These are phyloP conservation scores for Cordyceps sp. DNA, from an alignment of 2,329 filamentous ascomycete species.

Conservation along the genomic window DNA sequence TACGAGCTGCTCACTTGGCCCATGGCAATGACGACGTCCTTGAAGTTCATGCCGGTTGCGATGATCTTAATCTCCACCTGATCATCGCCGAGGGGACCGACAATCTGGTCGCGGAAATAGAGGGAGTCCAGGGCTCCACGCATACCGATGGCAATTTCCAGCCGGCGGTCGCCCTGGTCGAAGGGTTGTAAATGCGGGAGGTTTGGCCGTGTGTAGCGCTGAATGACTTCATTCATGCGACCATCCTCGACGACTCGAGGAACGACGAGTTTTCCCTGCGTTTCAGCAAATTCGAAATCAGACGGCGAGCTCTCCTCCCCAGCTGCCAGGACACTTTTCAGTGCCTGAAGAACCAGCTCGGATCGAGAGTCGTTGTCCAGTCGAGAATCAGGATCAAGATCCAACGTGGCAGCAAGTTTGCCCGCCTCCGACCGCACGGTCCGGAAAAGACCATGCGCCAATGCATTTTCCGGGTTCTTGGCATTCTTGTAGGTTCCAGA, in stretches of 20 bases:
- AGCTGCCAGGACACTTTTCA: constrained; percentile 7
- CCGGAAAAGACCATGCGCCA: constrained; percentile 27
- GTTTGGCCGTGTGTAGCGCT: constrained; percentile 9
- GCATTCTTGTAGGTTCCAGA: constrained; percentile 20
- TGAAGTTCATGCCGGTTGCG: constrained; percentile 26
- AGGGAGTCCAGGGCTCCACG: constrained; percentile 20
- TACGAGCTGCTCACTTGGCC: constrained; percentile 17
- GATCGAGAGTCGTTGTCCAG: constrained; percentile 13
- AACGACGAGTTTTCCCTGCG: constrained; percentile 11
- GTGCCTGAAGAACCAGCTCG: constrained; percentile 13
- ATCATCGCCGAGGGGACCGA: constrained; percentile 13
- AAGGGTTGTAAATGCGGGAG: constrained; percentile 19
- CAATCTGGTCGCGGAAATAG: constrained; percentile 20
- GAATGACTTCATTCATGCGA: constrained; percentile 11
- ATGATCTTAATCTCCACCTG: constrained; percentile 26
- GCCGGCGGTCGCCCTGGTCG: constrained; percentile 13
- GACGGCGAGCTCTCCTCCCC: constrained; percentile 6
- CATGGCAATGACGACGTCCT: constrained; percentile 27
- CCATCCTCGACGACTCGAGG: constrained; percentile 11
- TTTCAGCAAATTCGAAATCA: constrained; percentile 14
- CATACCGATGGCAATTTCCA: constrained; percentile 21
- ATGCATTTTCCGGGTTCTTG: constrained; percentile 21
- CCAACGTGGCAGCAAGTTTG: constrained; percentile 25
- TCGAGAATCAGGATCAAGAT: constrained; percentile 21
- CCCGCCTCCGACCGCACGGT: constrained; percentile 28